phyloP scores from a whole-genome alignment of 768 basidiomycete genomes.

The Lentinula detonsa region DNA sequence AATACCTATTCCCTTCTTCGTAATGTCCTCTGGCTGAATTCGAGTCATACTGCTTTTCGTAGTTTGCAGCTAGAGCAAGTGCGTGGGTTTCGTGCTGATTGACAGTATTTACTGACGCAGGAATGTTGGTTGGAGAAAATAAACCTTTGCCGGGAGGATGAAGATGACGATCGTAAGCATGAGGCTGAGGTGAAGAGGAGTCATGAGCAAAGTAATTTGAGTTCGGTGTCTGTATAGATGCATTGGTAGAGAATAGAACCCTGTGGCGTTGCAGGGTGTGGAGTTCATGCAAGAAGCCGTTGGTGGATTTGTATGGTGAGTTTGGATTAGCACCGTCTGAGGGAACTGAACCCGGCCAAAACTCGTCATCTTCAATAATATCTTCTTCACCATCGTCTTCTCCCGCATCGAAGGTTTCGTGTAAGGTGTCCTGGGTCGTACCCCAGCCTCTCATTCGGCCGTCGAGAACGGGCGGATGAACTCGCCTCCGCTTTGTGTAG shows the following conservation, averaged over 20 bases:
- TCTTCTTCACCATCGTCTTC: constrained; percentile 16
- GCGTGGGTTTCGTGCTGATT: neutral
- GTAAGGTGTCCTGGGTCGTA: constrained; percentile 19
- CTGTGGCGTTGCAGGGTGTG: constrained; percentile 61
- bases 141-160: neutral
- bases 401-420: constrained; percentile 27
- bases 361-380: constrained; percentile 1
- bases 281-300: constrained; percentile 63
- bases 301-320: constrained; percentile 53
- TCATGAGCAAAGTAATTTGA: neutral
- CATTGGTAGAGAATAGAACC: constrained; percentile 26
- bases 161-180: neutral
- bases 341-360: neutral
- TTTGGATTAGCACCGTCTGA: constrained; percentile 8
- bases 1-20: constrained; percentile 57
- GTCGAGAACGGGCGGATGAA: constrained; percentile 45
- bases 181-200: neutral
- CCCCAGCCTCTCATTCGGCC: constrained; percentile 46
- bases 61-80: neutral
- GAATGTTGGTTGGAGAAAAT: neutral
- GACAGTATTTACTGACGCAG: neutral
- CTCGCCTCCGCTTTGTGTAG: constrained; percentile 48
- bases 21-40: constrained; percentile 52
- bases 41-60: constrained; percentile 26
- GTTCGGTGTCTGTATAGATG: neutral